Conservation (phyloP, 164 flowering plant species). For the Liriodendron chinense region DNA sequence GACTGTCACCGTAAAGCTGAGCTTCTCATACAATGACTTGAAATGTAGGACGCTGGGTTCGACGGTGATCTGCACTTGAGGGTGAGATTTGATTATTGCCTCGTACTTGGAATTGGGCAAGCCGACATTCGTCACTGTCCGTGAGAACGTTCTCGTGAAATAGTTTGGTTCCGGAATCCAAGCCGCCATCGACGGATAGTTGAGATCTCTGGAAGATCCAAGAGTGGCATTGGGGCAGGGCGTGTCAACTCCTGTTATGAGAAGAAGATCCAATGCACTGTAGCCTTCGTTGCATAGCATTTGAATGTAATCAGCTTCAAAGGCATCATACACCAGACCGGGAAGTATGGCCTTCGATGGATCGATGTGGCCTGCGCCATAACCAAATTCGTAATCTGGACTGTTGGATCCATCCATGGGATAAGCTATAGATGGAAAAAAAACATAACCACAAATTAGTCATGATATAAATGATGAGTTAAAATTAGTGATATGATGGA, state of each 20-base stretch:
- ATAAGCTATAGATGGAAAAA: background rate
- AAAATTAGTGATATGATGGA: no score
- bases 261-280: background rate
- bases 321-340: conserved; percentile 39
- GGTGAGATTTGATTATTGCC: conserved; percentile 10
- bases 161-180: background rate
- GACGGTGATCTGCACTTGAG: conserved; percentile 19
- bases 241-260: conserved; percentile 27
- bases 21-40: conserved; percentile 29
- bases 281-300: conserved; percentile 31
- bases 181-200: conserved; percentile 42
- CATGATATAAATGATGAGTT: background rate
- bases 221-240: conserved; percentile 18
- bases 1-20: conserved; percentile 32
- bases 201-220: conserved; percentile 12
- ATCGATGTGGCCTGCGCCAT: conserved; percentile 49
- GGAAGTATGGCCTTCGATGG: conserved; percentile 42
- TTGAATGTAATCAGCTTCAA: conserved; percentile 25
- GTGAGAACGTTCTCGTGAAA: conserved; percentile 12
- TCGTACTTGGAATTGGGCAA: conserved; percentile 27
- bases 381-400: conserved; percentile 31
- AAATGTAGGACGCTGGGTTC: conserved; percentile 31
- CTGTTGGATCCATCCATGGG: background rate
- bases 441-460: background rate
- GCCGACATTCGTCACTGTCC: conserved; percentile 52